These are phyloP conservation scores for Oryza australiensis DNA, from an alignment of 176 grass and related monocot species.

Conservation along the genomic window DNA sequence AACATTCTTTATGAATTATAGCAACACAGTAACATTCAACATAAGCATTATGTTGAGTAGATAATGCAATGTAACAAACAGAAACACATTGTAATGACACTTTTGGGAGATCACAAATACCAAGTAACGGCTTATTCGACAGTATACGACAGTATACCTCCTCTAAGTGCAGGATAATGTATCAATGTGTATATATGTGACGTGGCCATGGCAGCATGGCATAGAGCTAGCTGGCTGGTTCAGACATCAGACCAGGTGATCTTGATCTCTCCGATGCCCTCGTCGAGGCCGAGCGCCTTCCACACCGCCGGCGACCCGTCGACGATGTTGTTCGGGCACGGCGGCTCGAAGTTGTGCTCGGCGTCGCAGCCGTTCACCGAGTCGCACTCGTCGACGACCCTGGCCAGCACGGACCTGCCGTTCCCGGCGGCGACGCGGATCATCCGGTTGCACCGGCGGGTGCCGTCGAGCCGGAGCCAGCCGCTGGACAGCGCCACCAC, in stretches of 20 bases:
- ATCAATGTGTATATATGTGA: too few relatives aligned
- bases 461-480: conserved; percentile 55
- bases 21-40: not conserved
- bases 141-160: too few relatives aligned
- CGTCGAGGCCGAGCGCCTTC: conserved; percentile 49
- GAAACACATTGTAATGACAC: conserved; percentile 3
- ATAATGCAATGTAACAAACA: not conserved
- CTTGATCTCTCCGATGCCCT: not conserved
- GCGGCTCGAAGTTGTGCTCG: conserved; percentile 57
- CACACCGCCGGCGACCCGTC: conserved; percentile 48
- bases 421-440: conserved; percentile 43
- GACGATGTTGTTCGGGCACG: conserved; percentile 46
- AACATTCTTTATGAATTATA: not conserved
- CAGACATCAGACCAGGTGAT: conserved; percentile 46
- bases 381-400: conserved; percentile 74
- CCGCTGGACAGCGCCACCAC: conserved; percentile 64
- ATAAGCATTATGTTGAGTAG: not conserved
- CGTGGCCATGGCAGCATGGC: too few relatives aligned
- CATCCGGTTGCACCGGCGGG: conserved; percentile 40
- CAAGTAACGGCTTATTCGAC: conserved; percentile 10
- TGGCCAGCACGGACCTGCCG: conserved; percentile 46
- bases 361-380: conserved; percentile 49
- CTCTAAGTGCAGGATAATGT: too few relatives aligned
- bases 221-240: not conserved
- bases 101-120: not conserved